phyloP scores from a whole-genome alignment of 2,329 filamentous ascomycete species.

The Pseudogymnoascus verrucosus region DNA sequence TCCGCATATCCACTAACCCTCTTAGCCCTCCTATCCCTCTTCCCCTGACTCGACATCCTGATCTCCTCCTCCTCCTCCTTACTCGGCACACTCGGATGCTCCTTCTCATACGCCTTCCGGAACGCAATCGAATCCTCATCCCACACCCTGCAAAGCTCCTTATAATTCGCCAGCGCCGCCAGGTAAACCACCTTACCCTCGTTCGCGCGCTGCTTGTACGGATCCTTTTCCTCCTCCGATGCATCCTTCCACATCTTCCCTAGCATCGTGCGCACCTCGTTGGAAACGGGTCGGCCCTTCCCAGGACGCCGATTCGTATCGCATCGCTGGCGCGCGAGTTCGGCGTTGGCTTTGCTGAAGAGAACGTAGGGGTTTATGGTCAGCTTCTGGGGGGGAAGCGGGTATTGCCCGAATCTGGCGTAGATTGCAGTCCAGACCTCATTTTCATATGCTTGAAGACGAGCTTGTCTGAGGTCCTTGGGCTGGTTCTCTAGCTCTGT shows the following conservation, averaged over 20 bases:
- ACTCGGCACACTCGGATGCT: slow-evolving; percentile 40
- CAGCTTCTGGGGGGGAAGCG: slow-evolving; percentile 62
- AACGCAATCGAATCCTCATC: slow-evolving; percentile 55
- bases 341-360: slow-evolving; percentile 72
- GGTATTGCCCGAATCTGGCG: slow-evolving; percentile 62
- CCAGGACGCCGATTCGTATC: slow-evolving; percentile 57
- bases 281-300: slow-evolving; percentile 59
- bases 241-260: slow-evolving; percentile 88
- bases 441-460: slow-evolving; percentile 48
- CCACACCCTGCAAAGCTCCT: slow-evolving; percentile 60
- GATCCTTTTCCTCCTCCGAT: slow-evolving; percentile 59
- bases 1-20: slow-evolving; percentile 24
- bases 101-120: slow-evolving; percentile 43
- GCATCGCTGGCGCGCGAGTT: slow-evolving; percentile 51
- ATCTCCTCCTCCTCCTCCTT: slow-evolving; percentile 23
- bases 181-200: slow-evolving; percentile 60
- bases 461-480: slow-evolving; percentile 43
- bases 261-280: slow-evolving; percentile 77
- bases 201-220: slow-evolving; percentile 68
- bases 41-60: slow-evolving; percentile 21
- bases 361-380: slow-evolving; percentile 81
- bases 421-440: slow-evolving; percentile 45
- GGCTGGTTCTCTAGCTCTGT: slow-evolving; percentile 22
- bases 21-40: slow-evolving; percentile 28
- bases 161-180: slow-evolving; percentile 50